Conservation (phyloP, 2,329 filamentous ascomycete species). For the Incumbomyces delicatus region DNA sequence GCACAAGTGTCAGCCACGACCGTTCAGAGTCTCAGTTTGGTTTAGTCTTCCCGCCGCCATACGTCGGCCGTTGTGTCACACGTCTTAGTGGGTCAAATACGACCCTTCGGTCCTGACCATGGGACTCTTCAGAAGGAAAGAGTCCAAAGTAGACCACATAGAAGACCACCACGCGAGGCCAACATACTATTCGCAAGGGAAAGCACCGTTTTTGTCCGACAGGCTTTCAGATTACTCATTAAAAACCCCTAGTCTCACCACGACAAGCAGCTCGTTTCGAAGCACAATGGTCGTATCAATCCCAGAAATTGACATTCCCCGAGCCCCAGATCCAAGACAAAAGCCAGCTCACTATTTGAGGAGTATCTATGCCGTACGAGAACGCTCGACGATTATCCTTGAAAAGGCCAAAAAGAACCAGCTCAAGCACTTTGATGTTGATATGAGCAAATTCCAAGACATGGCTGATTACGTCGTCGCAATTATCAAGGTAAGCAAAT, state of each 20-base stretch:
- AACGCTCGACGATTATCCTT: constrained; percentile 63
- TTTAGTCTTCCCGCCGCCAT: neutral
- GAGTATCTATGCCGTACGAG: constrained; percentile 79
- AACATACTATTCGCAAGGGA: constrained; percentile 1
- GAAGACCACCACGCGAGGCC: constrained; percentile 9
- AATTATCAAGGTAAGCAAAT: constrained; percentile 69
- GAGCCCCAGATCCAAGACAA: constrained; percentile 73
- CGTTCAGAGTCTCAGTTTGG: neutral
- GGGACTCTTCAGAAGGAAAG: constrained; percentile 39
- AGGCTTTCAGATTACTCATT: constrained; percentile 18
- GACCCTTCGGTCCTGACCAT: constrained; percentile 27
- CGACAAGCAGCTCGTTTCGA: constrained; percentile 1
- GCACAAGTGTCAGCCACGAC: constrained; percentile 6
- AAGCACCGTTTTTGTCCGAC: constrained; percentile 11
- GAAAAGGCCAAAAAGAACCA: constrained; percentile 68
- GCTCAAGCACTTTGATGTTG: constrained; percentile 78
- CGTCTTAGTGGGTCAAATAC: constrained; percentile 19
- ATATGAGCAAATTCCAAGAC: constrained; percentile 71
- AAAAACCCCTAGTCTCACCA: constrained; percentile 18
- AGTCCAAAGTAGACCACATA: constrained; percentile 28
- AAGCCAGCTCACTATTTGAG: constrained; percentile 86
- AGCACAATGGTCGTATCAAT: constrained; percentile 13
- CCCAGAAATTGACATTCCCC: constrained; percentile 70
- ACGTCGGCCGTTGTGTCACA: constrained; percentile 4
- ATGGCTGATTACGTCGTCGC: constrained; percentile 81